These are phyloP conservation scores for Spathaspora hagerdaliae DNA, from an alignment of 805 yeast species.

Conservation along the genomic window DNA sequence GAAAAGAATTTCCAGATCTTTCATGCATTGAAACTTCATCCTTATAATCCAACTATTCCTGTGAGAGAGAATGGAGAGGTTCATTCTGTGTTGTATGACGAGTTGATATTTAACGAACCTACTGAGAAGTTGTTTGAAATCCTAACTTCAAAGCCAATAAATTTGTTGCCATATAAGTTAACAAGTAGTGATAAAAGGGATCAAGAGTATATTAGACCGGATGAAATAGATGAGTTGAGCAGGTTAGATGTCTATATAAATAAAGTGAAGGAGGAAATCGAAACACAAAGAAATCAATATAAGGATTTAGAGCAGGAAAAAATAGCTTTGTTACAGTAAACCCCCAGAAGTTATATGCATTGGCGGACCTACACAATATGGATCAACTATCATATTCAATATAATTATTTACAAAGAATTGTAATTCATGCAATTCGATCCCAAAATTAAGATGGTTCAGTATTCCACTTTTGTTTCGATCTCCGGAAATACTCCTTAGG, in stretches of 20 bases:
- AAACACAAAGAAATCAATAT: slow-evolving; percentile 35
- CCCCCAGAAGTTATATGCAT: background rate
- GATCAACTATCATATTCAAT: slow-evolving; percentile 9
- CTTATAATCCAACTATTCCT: slow-evolving; percentile 53
- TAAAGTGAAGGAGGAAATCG: slow-evolving; percentile 38
- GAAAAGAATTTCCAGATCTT: slow-evolving; percentile 84
- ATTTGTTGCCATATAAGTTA: slow-evolving; percentile 39
- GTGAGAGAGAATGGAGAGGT: slow-evolving; percentile 40
- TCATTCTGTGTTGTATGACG: slow-evolving; percentile 65
- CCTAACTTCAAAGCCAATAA: slow-evolving; percentile 67
- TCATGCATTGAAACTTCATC: slow-evolving; percentile 90
- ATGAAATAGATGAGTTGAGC: slow-evolving; percentile 39
- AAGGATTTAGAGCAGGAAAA: slow-evolving; percentile 40
- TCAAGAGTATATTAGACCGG: slow-evolving; percentile 37
- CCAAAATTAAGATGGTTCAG: slow-evolving; percentile 5
- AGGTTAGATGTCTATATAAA: slow-evolving; percentile 36
- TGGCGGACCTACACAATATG: background rate
- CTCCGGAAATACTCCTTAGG: background rate
- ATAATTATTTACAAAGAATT: slow-evolving; percentile 3
- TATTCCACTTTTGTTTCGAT: slow-evolving; percentile 1
- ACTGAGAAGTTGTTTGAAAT: slow-evolving; percentile 82
- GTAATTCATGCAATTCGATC: slow-evolving; percentile 4
- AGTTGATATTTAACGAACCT: slow-evolving; percentile 92
- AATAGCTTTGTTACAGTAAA: slow-evolving; percentile 32
- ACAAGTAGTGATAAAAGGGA: slow-evolving; percentile 32